phyloP scores from a whole-genome alignment of 164 flowering plant species.

The Vitis riparia region DNA sequence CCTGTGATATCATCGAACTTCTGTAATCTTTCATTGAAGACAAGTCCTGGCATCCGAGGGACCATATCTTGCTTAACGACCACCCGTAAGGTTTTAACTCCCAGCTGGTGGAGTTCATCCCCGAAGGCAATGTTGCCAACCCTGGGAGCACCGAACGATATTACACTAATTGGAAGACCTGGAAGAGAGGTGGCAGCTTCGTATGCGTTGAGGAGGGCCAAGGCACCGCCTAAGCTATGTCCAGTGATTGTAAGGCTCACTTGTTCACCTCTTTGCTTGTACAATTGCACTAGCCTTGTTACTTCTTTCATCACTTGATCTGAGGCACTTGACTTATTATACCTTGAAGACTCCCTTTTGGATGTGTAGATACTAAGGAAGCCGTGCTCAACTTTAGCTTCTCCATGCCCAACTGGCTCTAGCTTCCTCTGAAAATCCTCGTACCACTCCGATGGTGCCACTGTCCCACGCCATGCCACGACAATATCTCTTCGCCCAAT shows the following conservation, averaged over 20 bases:
- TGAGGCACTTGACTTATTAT: conserved; percentile 48
- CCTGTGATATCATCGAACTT: conserved; percentile 34
- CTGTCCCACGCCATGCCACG: conserved; percentile 76
- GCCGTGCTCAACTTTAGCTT: conserved; percentile 50
- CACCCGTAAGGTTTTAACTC: conserved; percentile 44
- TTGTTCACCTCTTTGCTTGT: conserved; percentile 31
- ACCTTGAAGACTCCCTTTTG: conserved; percentile 32
- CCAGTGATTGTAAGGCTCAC: conserved; percentile 57
- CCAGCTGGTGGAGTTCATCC: conserved; percentile 33
- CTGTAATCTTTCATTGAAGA: conserved; percentile 33
- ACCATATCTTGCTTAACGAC: conserved; percentile 45
- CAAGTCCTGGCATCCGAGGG: conserved; percentile 45
- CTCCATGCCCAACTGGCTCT: conserved; percentile 34
- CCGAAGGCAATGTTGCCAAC: conserved; percentile 47
- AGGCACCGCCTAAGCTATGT: conserved; percentile 57
- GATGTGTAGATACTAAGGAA: conserved; percentile 44
- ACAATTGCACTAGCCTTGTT: conserved; percentile 22
- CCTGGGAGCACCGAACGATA: conserved; percentile 49
- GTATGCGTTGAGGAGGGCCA: conserved; percentile 12
- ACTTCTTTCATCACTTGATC: conserved; percentile 52
- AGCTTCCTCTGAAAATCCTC: conserved; percentile 42
- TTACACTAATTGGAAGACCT: conserved; percentile 28
- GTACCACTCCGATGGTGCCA: conserved; percentile 58
- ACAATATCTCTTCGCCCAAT: conserved; percentile 72
- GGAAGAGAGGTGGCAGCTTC: conserved; percentile 37